Percentiles rank a stretch among this genome's conserved stretches.
Conservation (phyloP, 1,284 basidiomycete species). For the Heliocybe sulcata region DNA sequence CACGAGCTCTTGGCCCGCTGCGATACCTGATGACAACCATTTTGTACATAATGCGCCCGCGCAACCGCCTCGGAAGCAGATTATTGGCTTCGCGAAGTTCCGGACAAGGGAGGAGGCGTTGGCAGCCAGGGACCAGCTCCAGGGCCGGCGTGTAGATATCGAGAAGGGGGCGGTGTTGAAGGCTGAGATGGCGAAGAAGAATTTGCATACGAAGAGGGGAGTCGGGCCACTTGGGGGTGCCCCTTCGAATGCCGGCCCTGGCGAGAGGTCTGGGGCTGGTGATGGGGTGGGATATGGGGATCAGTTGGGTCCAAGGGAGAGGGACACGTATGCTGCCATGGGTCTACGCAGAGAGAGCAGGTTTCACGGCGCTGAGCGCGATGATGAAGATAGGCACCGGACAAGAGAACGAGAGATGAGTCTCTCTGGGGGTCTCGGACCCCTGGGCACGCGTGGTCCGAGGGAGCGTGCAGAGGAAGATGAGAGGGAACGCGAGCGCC, state of each 20-base stretch:
- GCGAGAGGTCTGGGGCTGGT: constrained; percentile 22
- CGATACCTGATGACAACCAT: constrained; percentile 31
- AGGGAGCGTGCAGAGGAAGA: constrained; percentile 61
- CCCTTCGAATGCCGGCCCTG: constrained; percentile 13
- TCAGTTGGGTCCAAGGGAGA: constrained; percentile 36
- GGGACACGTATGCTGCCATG: constrained; percentile 40
- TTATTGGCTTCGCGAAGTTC: constrained; percentile 98
- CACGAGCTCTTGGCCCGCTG: constrained; percentile 60
- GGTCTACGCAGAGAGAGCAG: constrained; percentile 27
- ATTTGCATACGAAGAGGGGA: constrained; percentile 90
- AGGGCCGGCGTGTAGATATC: constrained; percentile 89
- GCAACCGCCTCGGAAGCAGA: constrained; percentile 81
- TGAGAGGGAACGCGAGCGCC: constrained; percentile 47
- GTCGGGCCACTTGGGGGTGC: constrained; percentile 46
- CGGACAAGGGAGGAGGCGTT: constrained; percentile 83
- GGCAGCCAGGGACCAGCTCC: constrained; percentile 82
- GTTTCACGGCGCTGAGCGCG: constrained; percentile 28
- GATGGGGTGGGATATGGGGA: constrained; percentile 15
- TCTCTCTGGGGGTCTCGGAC: constrained; percentile 31
- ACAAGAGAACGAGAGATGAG: constrained; percentile 26
- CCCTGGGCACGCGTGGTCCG: constrained; percentile 37
- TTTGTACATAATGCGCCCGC: constrained; percentile 25
- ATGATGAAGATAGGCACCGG: constrained; percentile 23
- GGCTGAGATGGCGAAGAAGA: constrained; percentile 99
- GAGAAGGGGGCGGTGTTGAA: constrained; percentile 93